phyloP scores from a whole-genome alignment of 1,284 basidiomycete genomes.

The Leccinum griseonigrum region DNA sequence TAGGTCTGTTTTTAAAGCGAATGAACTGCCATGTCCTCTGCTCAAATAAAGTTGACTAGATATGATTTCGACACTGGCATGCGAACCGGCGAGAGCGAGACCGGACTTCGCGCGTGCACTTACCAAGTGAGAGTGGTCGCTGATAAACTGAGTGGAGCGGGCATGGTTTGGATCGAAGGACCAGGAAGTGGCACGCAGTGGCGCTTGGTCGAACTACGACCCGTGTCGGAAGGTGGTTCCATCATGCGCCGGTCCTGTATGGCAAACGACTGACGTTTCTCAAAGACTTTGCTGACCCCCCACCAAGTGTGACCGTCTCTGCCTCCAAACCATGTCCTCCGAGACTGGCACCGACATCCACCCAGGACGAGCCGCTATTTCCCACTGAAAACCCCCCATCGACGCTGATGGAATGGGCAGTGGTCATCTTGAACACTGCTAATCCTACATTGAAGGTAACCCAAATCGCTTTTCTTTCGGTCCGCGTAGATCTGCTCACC shows the following conservation, averaged over 20 bases:
- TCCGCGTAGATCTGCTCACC: not conserved
- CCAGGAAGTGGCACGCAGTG: conserved; percentile 17
- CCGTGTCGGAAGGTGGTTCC: conserved; percentile 1
- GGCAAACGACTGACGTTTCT: not conserved
- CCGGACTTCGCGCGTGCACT: conserved; percentile 77
- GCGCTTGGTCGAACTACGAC: conserved; percentile 1
- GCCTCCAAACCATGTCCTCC: not conserved
- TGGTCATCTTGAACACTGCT: not conserved
- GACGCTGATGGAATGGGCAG: conserved; percentile 1
- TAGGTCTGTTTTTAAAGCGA: conserved; percentile 40
- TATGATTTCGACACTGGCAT: not conserved
- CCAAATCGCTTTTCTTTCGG: not conserved
- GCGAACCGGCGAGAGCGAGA: conserved; percentile 68
- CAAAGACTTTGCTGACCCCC: not conserved
- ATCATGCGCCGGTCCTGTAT: not conserved
- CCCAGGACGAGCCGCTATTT: not conserved
- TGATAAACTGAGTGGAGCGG: conserved; percentile 39
- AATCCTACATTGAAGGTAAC: not conserved
- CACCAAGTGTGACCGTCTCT: not conserved
- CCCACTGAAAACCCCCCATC: not conserved
- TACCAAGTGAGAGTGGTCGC: conserved; percentile 60
- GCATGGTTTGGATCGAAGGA: conserved; percentile 62
- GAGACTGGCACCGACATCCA: not conserved
- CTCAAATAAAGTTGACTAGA: no score
- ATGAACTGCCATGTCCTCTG: no score